A percentile compares a stretch with the other conserved stretches of the same genome.
Conservation (phyloP, 768 basidiomycete genomes). For the Podaxis sp. region DNA sequence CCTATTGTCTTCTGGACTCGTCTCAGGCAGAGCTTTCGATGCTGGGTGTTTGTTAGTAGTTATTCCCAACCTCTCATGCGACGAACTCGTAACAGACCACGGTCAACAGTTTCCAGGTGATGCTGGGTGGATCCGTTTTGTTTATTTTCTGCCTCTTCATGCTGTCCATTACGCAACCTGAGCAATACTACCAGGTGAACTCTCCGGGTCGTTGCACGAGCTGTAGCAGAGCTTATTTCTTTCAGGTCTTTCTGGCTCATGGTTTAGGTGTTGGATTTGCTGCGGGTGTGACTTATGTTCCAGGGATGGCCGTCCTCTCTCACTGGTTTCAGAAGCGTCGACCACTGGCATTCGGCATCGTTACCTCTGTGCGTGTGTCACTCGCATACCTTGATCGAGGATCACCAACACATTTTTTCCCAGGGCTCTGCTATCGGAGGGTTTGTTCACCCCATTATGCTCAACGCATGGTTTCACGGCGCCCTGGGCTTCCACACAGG, state of each 20-base stretch:
- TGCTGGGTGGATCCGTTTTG: conserved; percentile 41
- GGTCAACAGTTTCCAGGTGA: conserved; percentile 32
- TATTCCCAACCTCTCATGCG: not conserved
- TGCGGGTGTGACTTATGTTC: conserved; percentile 47
- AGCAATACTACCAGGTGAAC: conserved; percentile 35
- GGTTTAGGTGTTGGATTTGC: conserved; percentile 48
- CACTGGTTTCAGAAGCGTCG: conserved; percentile 33
- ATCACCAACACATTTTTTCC: not conserved
- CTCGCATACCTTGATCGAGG: not conserved
- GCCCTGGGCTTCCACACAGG: conserved; percentile 48
- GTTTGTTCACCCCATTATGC: conserved; percentile 56
- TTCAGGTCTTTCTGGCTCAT: conserved; percentile 40
- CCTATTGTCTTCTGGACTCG: conserved; percentile 37
- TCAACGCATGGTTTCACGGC: conserved; percentile 49
- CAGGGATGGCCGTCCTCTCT: conserved; percentile 32
- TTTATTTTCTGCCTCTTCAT: conserved; percentile 42
- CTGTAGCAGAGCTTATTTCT: conserved; percentile 15
- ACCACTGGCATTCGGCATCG: conserved; percentile 30
- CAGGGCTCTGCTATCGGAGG: conserved; percentile 56
- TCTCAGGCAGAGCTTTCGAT: conserved; percentile 47
- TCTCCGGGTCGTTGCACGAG: too few species aligned
- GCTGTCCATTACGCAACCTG: conserved; percentile 36
- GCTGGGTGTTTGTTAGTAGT: conserved; percentile 42
- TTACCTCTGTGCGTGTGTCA: conserved; percentile 23
- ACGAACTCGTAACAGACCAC: not conserved